Conservation (phyloP, 2,329 filamentous ascomycete genomes). For the Aureobasidium sp. region DNA sequence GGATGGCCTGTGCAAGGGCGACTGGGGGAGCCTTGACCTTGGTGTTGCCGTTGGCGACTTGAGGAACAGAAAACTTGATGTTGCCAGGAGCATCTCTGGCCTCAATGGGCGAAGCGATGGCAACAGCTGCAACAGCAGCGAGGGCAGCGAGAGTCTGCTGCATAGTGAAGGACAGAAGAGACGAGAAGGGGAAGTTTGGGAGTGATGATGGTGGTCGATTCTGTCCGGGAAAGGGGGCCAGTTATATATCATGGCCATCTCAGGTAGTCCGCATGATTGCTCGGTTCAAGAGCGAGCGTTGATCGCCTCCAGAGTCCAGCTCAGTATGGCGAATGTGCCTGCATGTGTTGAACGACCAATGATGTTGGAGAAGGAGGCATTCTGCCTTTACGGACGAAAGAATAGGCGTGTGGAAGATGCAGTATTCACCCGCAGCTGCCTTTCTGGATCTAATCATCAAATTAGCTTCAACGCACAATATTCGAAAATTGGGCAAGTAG, state of each 20-base stretch:
- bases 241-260: conserved; percentile 2
- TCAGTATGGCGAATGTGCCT: not conserved
- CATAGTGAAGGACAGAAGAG: conserved; percentile 5
- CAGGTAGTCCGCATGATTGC: not conserved
- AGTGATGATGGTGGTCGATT: not conserved
- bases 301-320: not conserved
- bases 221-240: not conserved
- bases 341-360: conserved; percentile 11
- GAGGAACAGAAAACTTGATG: conserved; percentile 25
- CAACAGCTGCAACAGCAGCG: conserved; percentile 27
- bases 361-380: not conserved
- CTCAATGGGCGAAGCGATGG: conserved; percentile 26
- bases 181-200: not conserved
- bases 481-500: not conserved
- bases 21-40: conserved; percentile 27
- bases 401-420: not conserved
- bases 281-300: conserved; percentile 2
- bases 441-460: conserved; percentile 9
- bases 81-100: not conserved
- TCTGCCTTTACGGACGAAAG: not conserved
- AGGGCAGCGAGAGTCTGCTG: conserved; percentile 24
- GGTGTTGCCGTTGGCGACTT: conserved; percentile 35
- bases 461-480: conserved; percentile 7
- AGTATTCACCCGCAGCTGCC: conserved; percentile 11
- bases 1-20: conserved; percentile 24